Conservation (phyloP, 1,284 basidiomycete species). For the Sporisorium iseilematis-ciliati region DNA sequence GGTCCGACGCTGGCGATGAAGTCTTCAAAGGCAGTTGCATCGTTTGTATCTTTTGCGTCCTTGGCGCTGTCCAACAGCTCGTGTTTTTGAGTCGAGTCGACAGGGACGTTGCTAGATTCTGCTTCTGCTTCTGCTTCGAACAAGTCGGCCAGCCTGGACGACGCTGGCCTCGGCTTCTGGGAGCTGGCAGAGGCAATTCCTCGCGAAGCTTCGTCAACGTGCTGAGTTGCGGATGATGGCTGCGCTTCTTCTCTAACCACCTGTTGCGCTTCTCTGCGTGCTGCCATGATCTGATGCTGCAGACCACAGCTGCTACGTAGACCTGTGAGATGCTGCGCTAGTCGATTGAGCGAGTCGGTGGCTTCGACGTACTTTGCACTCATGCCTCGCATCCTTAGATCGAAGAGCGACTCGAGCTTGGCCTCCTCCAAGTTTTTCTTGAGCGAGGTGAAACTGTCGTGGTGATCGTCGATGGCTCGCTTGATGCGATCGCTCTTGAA, state of each 20-base stretch:
- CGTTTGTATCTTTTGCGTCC: not conserved
- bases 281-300: slow-evolving; percentile 61
- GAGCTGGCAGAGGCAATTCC: not conserved
- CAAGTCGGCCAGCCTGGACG: slow-evolving; percentile 18
- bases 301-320: slow-evolving; percentile 62
- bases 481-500: slow-evolving; percentile 61
- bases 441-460: slow-evolving; percentile 63
- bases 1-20: slow-evolving; percentile 61
- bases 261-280: slow-evolving; percentile 36
- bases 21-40: slow-evolving; percentile 49
- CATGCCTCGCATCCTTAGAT: slow-evolving; percentile 58
- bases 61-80: not conserved
- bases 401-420: slow-evolving; percentile 60
- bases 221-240: not conserved
- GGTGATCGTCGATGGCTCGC: slow-evolving; percentile 63
- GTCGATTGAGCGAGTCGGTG: slow-evolving; percentile 60
- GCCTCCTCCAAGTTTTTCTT: slow-evolving; percentile 64
- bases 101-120: not conserved
- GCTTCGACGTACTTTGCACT: slow-evolving; percentile 51
- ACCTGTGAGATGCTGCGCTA: slow-evolving; percentile 64
- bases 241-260: slow-evolving; percentile 12
- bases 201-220: not conserved
- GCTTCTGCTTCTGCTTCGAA: slow-evolving; percentile 22
- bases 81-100: not conserved
- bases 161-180: slow-evolving; percentile 14